A percentile compares a stretch with the other conserved stretches of the same genome.
Conservation (phyloP, 164 flowering plant genomes). For the Macadamia integrifolia region DNA sequence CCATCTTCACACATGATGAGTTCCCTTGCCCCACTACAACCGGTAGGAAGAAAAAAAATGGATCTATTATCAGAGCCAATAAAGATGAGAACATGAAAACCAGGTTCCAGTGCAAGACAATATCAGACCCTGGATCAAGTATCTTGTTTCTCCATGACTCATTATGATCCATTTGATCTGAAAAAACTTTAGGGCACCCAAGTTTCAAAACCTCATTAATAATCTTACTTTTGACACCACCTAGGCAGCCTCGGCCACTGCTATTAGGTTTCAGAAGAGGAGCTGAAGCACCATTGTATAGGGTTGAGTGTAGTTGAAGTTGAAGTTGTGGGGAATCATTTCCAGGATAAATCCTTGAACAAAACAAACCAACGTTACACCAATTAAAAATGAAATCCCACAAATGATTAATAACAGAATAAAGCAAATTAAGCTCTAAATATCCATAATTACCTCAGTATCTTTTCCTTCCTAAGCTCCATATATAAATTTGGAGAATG, state of each 20-base stretch:
- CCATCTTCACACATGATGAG: constrained; percentile 51
- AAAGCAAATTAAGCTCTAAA: not conserved
- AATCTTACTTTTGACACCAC: constrained; percentile 20
- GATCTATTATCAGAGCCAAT: constrained; percentile 86
- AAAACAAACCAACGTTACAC: not conserved
- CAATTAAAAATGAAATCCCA: constrained; percentile 2
- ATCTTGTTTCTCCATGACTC: constrained; percentile 49
- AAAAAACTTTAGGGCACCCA: constrained; percentile 44
- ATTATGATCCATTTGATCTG: constrained; percentile 27
- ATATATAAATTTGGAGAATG: constrained; percentile 1
- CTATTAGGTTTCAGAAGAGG: constrained; percentile 27
- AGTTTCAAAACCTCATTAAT: constrained; percentile 18
- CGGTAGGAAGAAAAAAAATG: constrained; percentile 77
- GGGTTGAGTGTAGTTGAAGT: constrained; percentile 29
- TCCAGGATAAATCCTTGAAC: constrained; percentile 54
- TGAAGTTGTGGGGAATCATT: constrained; percentile 15
- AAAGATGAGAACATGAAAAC: constrained; percentile 67
- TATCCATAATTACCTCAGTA: constrained; percentile 40
- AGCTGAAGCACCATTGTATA: constrained; percentile 23
- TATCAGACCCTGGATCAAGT: constrained; percentile 74
- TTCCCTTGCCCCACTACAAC: constrained; percentile 24
- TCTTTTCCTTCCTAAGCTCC: constrained; percentile 51
- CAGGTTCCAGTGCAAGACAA: constrained; percentile 70
- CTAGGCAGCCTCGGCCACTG: constrained; percentile 2
- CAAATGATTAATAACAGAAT: not conserved